Evolutionary conservation across 495 filamentous ascomycete genomes (phyloP), one percentile per base, ranked within the genome.

Genomic region (Penicillium crystallinum): DNA sequence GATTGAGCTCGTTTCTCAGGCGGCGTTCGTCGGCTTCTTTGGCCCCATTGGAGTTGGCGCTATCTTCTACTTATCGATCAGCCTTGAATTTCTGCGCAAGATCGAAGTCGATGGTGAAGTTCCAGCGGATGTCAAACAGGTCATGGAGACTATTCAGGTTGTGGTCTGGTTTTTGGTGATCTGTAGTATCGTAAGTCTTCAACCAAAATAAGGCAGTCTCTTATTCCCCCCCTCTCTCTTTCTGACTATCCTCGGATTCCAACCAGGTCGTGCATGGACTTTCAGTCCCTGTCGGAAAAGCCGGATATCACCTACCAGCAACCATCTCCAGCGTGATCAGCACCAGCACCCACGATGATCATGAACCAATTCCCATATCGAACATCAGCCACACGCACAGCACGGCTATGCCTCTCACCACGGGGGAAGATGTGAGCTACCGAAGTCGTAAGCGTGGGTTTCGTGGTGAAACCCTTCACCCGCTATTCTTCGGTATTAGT

Each of bases 1-100:
- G 64, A 89, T 95, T 43, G 84, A 91, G 53, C 79, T 86, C 35
- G 57, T 81, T 7, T 73, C 74, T 9, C 88, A 95, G 54, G 89
- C 90, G 3, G 71, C 84, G 1, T 95, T 95, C 55, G 87, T 91
- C 27, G 92, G 91, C 5, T 95, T 95, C 75, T 96, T 96, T 58
- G 92, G 91, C 0, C 92, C 91, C 10, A 92, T 97, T 53, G 91
- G 92, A n/a, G 89, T 96, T 6, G 89, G 86, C 38, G 90, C 91
- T 4, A 78, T 96, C 37, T 96, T 95, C 68, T 96, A 96, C 63
- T 77, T 96, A 18, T 91, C 89, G 56, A 73, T 95, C 57, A 83
- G 79, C 30, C 71, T 86, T 1, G 86, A 92, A 35, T 95, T 88
- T 55, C 64, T 81, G 0, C 54, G 57, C 6, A 51, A 69, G 4